phyloP scores from a whole-genome alignment of 176 grass and related monocot species.

The Cenchrus fungigraminus region DNA sequence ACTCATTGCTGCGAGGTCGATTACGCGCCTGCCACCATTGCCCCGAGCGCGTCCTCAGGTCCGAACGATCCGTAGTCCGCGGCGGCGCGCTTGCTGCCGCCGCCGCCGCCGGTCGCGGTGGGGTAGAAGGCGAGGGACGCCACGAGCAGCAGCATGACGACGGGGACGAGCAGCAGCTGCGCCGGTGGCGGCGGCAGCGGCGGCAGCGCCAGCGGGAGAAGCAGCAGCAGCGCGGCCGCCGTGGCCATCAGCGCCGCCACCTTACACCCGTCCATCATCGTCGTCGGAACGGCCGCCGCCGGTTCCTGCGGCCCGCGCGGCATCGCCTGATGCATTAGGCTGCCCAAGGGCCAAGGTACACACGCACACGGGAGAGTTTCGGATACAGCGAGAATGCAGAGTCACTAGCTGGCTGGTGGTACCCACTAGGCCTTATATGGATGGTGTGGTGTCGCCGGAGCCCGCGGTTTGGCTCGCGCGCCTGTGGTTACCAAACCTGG shows the following conservation, averaged over 20 bases:
- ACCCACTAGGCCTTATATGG: background rate
- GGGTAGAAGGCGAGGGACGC: conserved; percentile 58
- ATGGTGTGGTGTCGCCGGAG: background rate
- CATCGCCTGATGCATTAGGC: background rate
- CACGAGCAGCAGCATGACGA: conserved; percentile 57
- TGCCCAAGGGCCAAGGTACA: background rate
- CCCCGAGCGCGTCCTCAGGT: background rate
- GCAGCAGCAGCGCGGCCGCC: conserved; percentile 47
- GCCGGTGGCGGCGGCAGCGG: conserved; percentile 60
- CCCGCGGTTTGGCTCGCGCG: conserved; percentile 19
- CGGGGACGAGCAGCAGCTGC: conserved; percentile 57
- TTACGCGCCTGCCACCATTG: too few relatives aligned
- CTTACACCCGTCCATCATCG: conserved; percentile 28
- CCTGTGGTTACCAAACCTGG: conserved; percentile 8
- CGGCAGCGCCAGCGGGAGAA: conserved; percentile 66
- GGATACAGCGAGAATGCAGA: background rate
- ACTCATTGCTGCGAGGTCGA: too few relatives aligned
- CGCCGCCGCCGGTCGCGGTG: background rate
- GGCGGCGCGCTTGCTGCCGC: background rate
- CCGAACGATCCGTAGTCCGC: background rate
- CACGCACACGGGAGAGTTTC: background rate
- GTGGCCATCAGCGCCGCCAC: conserved; percentile 28
- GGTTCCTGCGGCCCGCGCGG: background rate
- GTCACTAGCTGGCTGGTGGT: background rate
- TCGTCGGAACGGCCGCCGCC: background rate